Base-by-base conservation (phyloP, 1,284 basidiomycete species). In the Leccinum solheimii region DNA sequence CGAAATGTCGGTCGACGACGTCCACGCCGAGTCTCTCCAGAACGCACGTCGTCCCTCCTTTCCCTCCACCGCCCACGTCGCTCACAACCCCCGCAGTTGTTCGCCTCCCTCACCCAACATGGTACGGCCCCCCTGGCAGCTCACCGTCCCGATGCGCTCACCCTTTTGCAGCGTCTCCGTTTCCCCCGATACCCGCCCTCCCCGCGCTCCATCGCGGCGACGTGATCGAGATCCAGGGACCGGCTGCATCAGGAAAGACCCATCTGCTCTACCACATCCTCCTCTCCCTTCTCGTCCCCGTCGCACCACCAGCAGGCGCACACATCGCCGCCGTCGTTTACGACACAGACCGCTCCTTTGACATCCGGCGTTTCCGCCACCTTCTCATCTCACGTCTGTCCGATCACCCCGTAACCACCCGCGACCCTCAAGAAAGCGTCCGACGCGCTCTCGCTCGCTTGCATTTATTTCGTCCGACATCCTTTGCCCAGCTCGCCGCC, bases 221-320 rank as follows among this genome's bases (percentile, higher is more conserved):
- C 73, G 79, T 91, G 49, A 74, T 93, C 67, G 88, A 91, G 73
- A 80, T 94, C 43, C 88, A 92, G 73, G 92, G 91, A 2, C 81
- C 87, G 5, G 78, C 90, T 2, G 81, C 81, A 21, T 85, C 86
- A 16, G 92, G 90, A 40, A 94, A 94, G 74, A 87, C 88, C 1
- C 86, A 89, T 62, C 74, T 94, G 10, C 74, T 91, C 26, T 88
- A 89, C 70, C 81, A 84, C 68, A 73, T 91, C 59, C 70, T 90
- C 36, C 76, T 84, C n/a, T 81, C 78, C 27, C 86, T 87, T 65
- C 77, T 92, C 58, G 73, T 86, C 11, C 88, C 90, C 9, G 60
- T 66, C 68, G 16, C 65, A 73, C 64, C 55, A 64, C 40, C 72
- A 70, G 23, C 75, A 50, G 51, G 64, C 4, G 62, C 86, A 10